A percentile compares a stretch with the other conserved stretches of the same genome.
Evolutionary conservation across 306 rosid species (phyloP).

Genomic region (Prunus salicina): DNA sequence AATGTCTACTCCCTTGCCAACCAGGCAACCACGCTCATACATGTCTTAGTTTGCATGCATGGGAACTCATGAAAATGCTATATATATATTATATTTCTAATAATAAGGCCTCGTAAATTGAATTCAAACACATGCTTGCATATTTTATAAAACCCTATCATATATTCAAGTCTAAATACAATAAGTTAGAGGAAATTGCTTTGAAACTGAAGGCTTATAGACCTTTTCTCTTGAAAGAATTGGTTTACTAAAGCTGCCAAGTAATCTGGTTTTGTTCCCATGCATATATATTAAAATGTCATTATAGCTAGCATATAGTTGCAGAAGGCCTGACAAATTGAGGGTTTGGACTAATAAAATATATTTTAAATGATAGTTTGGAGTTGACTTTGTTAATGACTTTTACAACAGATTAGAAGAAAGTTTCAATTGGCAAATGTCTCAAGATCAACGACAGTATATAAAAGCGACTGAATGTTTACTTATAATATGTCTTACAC

Average conservation of each 20-base stretch:
- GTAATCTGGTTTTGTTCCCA: background rate
- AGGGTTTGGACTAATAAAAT: background rate
- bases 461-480: background rate
- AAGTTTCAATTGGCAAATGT: background rate
- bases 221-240: too few species aligned
- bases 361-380: background rate
- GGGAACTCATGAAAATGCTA: constrained; percentile 31
- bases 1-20: constrained; percentile 16
- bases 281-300: background rate
- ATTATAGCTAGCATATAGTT: background rate
- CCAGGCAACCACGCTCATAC: constrained; percentile 19
- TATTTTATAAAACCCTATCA: too few species aligned
- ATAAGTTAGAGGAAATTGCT: background rate
- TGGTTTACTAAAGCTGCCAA: background rate
- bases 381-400: background rate
- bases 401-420: background rate
- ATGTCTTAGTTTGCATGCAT: background rate
- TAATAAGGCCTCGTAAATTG: constrained; percentile 25
- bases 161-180: background rate
- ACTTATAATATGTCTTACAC: background rate
- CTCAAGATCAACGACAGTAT: background rate
- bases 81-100: background rate
- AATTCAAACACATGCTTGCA: constrained; percentile 29
- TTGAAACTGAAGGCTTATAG: background rate
- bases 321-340: background rate